Conservation (phyloP, 2,329 filamentous ascomycete species). For the Xenosphaeropsis pyriputrescens region DNA sequence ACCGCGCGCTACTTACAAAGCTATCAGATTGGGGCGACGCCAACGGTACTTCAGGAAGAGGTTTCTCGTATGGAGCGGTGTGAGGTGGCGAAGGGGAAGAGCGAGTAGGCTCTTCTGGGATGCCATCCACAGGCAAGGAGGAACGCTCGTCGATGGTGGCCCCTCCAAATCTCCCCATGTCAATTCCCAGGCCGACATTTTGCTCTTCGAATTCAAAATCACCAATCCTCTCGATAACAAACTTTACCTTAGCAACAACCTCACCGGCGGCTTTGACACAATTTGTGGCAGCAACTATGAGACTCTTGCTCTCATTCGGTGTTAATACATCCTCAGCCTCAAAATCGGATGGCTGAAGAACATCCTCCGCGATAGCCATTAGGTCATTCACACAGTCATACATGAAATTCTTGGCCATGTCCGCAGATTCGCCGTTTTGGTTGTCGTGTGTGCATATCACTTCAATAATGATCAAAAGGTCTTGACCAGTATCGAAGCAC, state of each 20-base stretch:
- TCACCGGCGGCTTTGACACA: conserved; percentile 87
- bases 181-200: conserved; percentile 34
- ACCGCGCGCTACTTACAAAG: not conserved
- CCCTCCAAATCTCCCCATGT: conserved; percentile 23
- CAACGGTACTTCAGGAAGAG: conserved; percentile 47
- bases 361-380: conserved; percentile 66
- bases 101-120: conserved; percentile 20
- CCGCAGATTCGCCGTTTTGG: conserved; percentile 49
- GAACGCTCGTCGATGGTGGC: conserved; percentile 9
- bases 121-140: conserved; percentile 1
- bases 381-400: conserved; percentile 68
- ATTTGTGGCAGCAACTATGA: conserved; percentile 67
- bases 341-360: conserved; percentile 53
- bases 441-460: conserved; percentile 67
- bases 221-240: conserved; percentile 74
- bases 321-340: conserved; percentile 65
- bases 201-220: conserved; percentile 67
- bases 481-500: conserved; percentile 67
- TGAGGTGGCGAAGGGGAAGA: conserved; percentile 28
- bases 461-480: conserved; percentile 67
- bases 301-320: conserved; percentile 60
- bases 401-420: conserved; percentile 59
- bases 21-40: conserved; percentile 17
- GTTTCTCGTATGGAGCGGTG: conserved; percentile 44
- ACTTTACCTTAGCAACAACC: conserved; percentile 75